These are phyloP conservation scores for Pleurotus citrinopileatus DNA, from an alignment of 768 basidiomycete species.

Conservation along the genomic window DNA sequence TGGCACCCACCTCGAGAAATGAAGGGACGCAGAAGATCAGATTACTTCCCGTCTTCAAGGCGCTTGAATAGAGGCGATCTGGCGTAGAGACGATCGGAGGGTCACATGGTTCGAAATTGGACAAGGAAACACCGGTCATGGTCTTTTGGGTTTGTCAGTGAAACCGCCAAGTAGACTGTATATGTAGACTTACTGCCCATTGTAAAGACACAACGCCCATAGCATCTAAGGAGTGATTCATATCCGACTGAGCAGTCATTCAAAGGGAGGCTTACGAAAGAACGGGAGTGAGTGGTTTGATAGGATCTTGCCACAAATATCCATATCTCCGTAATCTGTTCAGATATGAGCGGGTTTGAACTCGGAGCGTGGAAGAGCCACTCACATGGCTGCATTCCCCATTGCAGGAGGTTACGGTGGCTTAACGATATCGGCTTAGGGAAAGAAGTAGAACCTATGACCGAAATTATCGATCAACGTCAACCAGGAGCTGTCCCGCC, in stretches of 20 bases:
- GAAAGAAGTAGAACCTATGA: slow-evolving; percentile 17
- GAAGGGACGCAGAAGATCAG: slow-evolving; percentile 23
- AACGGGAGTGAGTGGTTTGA: slow-evolving; percentile 16
- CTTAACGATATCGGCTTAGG: slow-evolving; percentile 16
- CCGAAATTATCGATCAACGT: neutral
- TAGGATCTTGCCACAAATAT: slow-evolving; percentile 16
- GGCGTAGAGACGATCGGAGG: slow-evolving; percentile 17
- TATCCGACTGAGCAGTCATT: too few relatives aligned
- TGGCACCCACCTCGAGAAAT: slow-evolving; percentile 13
- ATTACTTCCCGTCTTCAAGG: slow-evolving; percentile 15
- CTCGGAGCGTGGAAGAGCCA: neutral
- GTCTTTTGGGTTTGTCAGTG: slow-evolving; percentile 1
- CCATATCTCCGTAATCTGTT: slow-evolving; percentile 17
- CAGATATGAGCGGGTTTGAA: neutral
- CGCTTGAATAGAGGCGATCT: slow-evolving; percentile 19
- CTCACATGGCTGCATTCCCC: slow-evolving; percentile 18
- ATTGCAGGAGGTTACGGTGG: slow-evolving; percentile 16
- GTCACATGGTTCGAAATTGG: neutral
- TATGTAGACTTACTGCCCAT: slow-evolving; percentile 12
- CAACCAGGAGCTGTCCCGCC: neutral
- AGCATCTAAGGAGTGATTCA: slow-evolving; percentile 13
- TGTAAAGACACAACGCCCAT: slow-evolving; percentile 15
- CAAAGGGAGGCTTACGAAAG: slow-evolving; percentile 17
- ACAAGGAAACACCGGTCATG: slow-evolving; percentile 14
- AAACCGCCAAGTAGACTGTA: neutral